Percentiles rank a stretch among this genome's conserved stretches.
Conservation (phyloP, 306 rosid species). For the Cucurbita ficifolia region DNA sequence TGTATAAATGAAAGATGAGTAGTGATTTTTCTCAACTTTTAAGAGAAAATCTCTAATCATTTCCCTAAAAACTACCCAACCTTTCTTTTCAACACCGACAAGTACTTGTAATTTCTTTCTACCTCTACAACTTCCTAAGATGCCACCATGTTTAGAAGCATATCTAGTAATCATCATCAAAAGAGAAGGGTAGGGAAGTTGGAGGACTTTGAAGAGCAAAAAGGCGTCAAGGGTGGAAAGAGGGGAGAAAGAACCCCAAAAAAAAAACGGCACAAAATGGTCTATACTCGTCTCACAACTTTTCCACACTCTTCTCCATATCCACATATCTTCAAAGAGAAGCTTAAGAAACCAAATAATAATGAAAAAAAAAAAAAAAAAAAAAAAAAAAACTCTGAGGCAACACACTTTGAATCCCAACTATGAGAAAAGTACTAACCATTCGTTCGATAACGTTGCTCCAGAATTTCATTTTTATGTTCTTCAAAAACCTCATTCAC, state of each 20-base stretch:
- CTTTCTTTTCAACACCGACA: not conserved
- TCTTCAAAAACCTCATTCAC: constrained; percentile 62
- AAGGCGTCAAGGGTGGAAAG: too few species aligned
- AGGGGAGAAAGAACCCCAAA: too few species aligned
- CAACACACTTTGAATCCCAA: not conserved
- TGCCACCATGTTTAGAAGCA: too few species aligned
- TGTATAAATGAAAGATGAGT: not conserved
- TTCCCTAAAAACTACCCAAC: not conserved
- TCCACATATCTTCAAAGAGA: not conserved
- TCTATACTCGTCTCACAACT: too few species aligned
- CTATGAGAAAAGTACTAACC: constrained; percentile 22
- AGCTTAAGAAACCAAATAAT: not conserved
- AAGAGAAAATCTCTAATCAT: not conserved
- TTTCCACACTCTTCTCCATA: too few species aligned
- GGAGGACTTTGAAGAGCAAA: too few species aligned
- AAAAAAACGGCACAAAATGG: too few species aligned
- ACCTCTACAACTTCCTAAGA: not conserved
- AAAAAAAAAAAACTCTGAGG: not conserved
- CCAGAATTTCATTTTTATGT: constrained; percentile 49
- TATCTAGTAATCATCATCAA: too few species aligned
- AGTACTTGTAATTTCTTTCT: not conserved
- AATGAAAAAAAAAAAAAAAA: not conserved
- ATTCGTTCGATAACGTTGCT: constrained; percentile 60
- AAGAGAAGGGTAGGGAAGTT: too few species aligned
- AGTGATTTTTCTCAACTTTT: not conserved